Base-by-base conservation (phyloP, 1,284 basidiomycete genomes). In the Albatrellus sp. region DNA sequence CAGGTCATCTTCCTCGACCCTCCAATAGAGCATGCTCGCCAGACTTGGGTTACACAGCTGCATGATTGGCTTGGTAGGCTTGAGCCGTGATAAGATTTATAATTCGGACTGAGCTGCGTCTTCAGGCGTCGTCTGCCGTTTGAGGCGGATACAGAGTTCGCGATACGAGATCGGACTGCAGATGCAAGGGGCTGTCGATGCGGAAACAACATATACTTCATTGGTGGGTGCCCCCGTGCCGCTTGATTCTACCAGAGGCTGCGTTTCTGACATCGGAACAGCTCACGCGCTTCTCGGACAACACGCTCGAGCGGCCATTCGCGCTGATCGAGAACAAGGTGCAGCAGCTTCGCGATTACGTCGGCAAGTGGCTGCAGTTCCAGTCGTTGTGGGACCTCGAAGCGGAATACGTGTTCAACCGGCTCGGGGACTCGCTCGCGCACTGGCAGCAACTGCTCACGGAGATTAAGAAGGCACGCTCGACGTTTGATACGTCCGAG, bases 341-440 rank as follows among this genome's bases (percentile, higher is more conserved):
- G 7, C 79, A 82, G 48, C 80, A 89, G 50, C 75, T 98, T 44
- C 82, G 76, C 53, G 81, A 83, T 37, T 98, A 98, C 61, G 91
- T 98, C 42, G 85, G 74, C 51, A 96, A 96, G 66, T 98, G 96
- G 94, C 77, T 98, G 0, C 92, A 94, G 59, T 98, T 98, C 76
- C 96, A 98, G 63, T 94, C 92, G 0, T 72, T 98, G 0, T 98
- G 94, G 96, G 96, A 98, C 61, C 79, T 98, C 41, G 92, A 98
- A 63, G 77, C 92, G 12, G 94, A 98, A 72, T 87, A 87, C 57
- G 92, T 98, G 16, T 98, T 96, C 72, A 85, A 81, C 54, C 84
- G 88, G 0, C 80, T 98, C 6, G 96, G 94, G 14, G 92, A 98
- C 60, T 90, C 88, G 9, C 77, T 98, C 16, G 78, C 77, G 1